Base-by-base conservation (phyloP, 2,329 filamentous ascomycete genomes). In the Claviceps fusiformis region DNA sequence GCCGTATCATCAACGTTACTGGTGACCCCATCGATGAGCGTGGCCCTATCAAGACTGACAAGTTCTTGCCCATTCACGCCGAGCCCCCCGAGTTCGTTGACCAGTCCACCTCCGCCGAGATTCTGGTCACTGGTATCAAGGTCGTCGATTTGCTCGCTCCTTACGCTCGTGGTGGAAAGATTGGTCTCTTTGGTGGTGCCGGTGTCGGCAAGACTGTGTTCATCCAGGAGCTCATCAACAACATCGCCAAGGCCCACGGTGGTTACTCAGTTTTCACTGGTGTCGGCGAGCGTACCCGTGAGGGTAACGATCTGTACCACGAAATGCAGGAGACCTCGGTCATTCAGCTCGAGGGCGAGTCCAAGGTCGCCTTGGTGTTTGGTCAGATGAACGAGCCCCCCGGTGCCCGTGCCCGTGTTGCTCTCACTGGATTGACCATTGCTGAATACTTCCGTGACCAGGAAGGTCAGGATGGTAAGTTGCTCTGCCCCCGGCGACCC, bases 351-450 rank as follows among this genome's bases (percentile, higher is more conserved):
- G 93, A 98, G 63, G 93, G 93, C 76, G 92, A 96, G 70, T 97
- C 93, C 75, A 98, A 98, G 87, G 93, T 97, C 80, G 89, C 93
- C 62, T 81, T 98, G 66, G 93, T 98, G 66, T 98, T 98, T 80
- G 93, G 93, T 83, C 93, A 98, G 83, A 98, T 98, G 93, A 98
- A 98, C 85, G 93, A 98, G 82, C 93, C 93, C 74, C 93, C 93
- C 62, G 93, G 93, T 83, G 93, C 93, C 71, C 93, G 93, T 90
- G 93, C 93, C 73, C 92, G 93, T 95, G 93, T 98, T 70, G 93
- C 93, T 69, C 86, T 98, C 71, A 98, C 93, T 73, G 92, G 91
- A 58, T 77, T 81, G 50, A 88, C 85, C 1, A 73, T 91, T 8
- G 86, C 86, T 48, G 89, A 96, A 68, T 88, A 95, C 68, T 96